Percentiles rank a stretch among this genome's conserved stretches.
These are phyloP conservation scores for Desmodesmus armatus DNA, from an alignment of 139 green algal genomes.

Conservation along the genomic window DNA sequence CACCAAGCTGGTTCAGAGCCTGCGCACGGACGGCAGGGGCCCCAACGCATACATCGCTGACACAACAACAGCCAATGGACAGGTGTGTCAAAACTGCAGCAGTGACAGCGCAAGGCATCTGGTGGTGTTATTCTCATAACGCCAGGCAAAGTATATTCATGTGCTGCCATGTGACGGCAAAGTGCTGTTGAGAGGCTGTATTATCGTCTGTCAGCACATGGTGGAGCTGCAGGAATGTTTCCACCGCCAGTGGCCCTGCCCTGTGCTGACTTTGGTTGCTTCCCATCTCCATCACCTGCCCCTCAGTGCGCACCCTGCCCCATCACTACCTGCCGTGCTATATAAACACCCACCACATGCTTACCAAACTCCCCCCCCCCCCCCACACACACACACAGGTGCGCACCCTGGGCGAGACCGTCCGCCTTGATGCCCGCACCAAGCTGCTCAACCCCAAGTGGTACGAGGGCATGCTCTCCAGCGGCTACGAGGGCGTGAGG, in stretches of 20 bases:
- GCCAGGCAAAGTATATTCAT: no score
- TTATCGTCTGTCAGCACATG: no score
- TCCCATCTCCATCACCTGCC: neutral
- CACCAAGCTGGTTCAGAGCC: slow-evolving; percentile 97
- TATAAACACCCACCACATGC: no score
- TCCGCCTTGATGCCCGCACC: slow-evolving; percentile 97
- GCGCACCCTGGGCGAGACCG: slow-evolving; percentile 93
- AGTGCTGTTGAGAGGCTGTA: no score
- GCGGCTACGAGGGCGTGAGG: slow-evolving; percentile 97
- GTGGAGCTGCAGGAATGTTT: no score
- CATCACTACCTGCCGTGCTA: no score
- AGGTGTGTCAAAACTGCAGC: slow-evolving; percentile 57
- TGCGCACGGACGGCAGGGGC: slow-evolving; percentile 90
- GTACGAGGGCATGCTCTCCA: slow-evolving; percentile 98
- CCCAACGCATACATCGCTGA: slow-evolving; percentile 97
- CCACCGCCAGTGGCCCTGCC: no score
- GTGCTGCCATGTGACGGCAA: no score
- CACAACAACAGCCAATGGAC: slow-evolving; percentile 98
- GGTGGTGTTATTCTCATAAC: no score
- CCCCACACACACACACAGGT: slow-evolving; percentile 86
- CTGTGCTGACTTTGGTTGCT: neutral
- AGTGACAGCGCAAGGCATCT: no score
- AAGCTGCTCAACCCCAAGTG: slow-evolving; percentile 99
- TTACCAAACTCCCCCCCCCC: neutral
- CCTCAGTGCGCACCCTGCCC: no score